Base-by-base conservation (phyloP, 2,329 filamentous ascomycete species). In the Ceratocystis albifundus region DNA sequence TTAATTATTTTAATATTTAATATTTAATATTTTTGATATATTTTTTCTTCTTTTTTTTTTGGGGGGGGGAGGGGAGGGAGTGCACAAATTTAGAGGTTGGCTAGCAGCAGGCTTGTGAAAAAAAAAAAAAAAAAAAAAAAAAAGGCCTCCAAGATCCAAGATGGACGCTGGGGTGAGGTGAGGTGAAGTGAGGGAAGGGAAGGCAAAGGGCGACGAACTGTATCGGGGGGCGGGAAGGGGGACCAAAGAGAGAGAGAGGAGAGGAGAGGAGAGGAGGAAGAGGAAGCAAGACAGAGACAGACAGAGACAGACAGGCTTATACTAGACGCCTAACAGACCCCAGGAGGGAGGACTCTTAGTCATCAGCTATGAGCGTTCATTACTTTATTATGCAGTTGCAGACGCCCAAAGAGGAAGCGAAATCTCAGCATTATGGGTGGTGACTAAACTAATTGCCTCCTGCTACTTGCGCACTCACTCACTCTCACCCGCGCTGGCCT, bases 361-460 rank as follows among this genome's bases (percentile, higher is more conserved):
- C 25, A 50, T 50, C n/a, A 22, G 22, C 46, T 20, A 32, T 17
- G 7, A 22, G 53, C 25, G 3, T 8, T 30, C 25, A 8, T 8
- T 30, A 30, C 28, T 30, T 30, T n/a, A 30, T 30, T n/a, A 30
- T 59, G 53, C 28, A n/a, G 4, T 59, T 36, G 28, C 12, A 59
- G n/a, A 28, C 22, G 53, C 53, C 53, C 20, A 12, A 50, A 50
- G 20, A 30, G 53, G 25, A 28, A 57, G n/a, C 8, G 4, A 7
- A 30, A 59, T 59, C 17, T 59, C 28, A 59, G 20, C 2, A 12
- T 20, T 22, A 50, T 59, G 28, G 22, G 53, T 59, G 53, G n/a
- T n/a, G n/a, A n/a, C n/a, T n/a, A n/a, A n/a, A 59, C 53, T 59
- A 59, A 59, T 32, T 57, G 53, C 22, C 53, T 30, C 22, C 46